Conservation (phyloP, 345 rosid genomes). For the Salix viminalis region DNA sequence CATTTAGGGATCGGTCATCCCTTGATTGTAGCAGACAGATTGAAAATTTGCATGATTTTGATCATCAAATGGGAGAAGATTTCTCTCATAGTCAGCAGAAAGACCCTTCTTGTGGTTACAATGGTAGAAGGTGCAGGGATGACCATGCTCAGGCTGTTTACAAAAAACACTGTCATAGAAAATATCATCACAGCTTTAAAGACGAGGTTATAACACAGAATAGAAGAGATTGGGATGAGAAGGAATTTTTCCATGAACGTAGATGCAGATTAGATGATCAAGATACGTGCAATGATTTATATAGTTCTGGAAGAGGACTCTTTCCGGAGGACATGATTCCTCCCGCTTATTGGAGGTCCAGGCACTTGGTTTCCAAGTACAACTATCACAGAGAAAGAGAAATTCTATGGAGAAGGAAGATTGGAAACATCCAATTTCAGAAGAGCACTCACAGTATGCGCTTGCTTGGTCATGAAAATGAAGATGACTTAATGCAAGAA, state of each 20-base stretch:
- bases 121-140: slow-evolving; percentile 23
- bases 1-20: slow-evolving; percentile 26
- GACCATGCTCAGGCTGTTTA: slow-evolving; percentile 18
- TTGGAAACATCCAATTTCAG: slow-evolving; percentile 18
- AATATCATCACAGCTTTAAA: slow-evolving; percentile 22
- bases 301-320: slow-evolving; percentile 16
- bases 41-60: slow-evolving; percentile 22
- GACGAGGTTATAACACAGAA: slow-evolving; percentile 25
- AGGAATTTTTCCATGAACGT: slow-evolving; percentile 27
- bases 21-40: slow-evolving; percentile 28
- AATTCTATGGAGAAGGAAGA: slow-evolving; percentile 28
- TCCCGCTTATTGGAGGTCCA: slow-evolving; percentile 20
- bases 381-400: slow-evolving; percentile 17
- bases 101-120: slow-evolving; percentile 21
- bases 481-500: slow-evolving; percentile 23
- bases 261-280: slow-evolving; percentile 15
- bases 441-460: slow-evolving; percentile 25
- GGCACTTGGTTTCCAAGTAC: slow-evolving; percentile 23
- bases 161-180: slow-evolving; percentile 16
- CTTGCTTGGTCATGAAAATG: slow-evolving; percentile 22
- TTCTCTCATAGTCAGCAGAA: slow-evolving; percentile 21
- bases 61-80: slow-evolving; percentile 19
- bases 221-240: slow-evolving; percentile 24
- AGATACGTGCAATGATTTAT: slow-evolving; percentile 23
- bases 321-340: slow-evolving; percentile 24